These are phyloP conservation scores for Fraxinus greggii DNA, from an alignment of 305 asterid genomes.

Conservation along the genomic window DNA sequence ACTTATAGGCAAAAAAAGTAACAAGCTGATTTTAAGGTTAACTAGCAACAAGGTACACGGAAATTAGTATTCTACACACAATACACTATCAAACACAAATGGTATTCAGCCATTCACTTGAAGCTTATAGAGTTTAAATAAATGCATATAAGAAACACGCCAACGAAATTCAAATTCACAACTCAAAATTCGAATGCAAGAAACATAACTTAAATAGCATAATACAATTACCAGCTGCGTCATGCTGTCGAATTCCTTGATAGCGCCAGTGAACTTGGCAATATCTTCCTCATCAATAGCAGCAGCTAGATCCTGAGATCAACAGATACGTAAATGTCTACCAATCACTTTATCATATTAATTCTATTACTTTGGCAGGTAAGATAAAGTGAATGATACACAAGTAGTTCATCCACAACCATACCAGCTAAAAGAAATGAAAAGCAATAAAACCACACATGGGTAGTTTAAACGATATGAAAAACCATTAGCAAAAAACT, in stretches of 20 bases:
- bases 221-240: slow-evolving; percentile 45
- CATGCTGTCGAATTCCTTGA: slow-evolving; percentile 62
- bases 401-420: slow-evolving; percentile 5
- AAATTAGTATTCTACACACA: not conserved
- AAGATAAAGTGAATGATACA: slow-evolving; percentile 11
- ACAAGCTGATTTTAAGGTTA: not conserved
- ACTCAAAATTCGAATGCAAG: slow-evolving; percentile 2
- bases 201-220: not conserved
- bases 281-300: slow-evolving; percentile 62
- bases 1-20: not conserved
- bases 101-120: not conserved
- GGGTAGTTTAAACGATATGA: not conserved
- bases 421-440: not conserved
- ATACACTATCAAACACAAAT: not conserved
- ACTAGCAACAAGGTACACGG: not conserved
- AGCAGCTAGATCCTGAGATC: slow-evolving; percentile 45
- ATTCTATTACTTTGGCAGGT: not conserved
- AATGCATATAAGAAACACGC: not conserved
- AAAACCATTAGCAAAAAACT: not conserved
- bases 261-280: slow-evolving; percentile 53
- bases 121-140: not conserved
- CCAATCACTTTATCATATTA: slow-evolving; percentile 7
- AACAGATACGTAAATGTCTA: slow-evolving; percentile 16
- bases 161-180: not conserved
- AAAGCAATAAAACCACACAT: not conserved